These are phyloP conservation scores for Collybiopsis confluens DNA, from an alignment of 768 basidiomycete genomes.

Conservation along the genomic window DNA sequence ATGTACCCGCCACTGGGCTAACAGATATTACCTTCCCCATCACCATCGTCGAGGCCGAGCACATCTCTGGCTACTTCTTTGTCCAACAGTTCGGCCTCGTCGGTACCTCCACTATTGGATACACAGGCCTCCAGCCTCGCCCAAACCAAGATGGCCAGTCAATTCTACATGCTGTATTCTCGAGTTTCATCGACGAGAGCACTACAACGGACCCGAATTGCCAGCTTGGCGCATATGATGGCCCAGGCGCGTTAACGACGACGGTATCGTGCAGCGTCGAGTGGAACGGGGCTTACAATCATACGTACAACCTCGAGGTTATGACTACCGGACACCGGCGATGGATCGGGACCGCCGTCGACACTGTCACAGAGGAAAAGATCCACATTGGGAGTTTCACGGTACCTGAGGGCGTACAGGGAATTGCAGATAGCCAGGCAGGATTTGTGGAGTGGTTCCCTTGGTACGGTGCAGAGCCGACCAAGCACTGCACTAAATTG, in stretches of 20 bases:
- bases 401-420: neutral
- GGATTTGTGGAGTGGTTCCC: slow-evolving; percentile 13
- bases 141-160: neutral
- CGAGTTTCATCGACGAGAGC: slow-evolving; percentile 9
- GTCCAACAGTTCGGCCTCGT: slow-evolving; percentile 2
- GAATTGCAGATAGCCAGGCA: slow-evolving; percentile 3
- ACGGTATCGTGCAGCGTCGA: slow-evolving; percentile 12
- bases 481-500: slow-evolving; percentile 1
- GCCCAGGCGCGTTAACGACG: too few relatives aligned
- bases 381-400: slow-evolving; percentile 8
- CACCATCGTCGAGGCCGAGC: slow-evolving; percentile 3
- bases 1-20: slow-evolving; percentile 8
- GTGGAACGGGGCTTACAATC: slow-evolving; percentile 9
- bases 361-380: slow-evolving; percentile 2
- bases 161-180: neutral
- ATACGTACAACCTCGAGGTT: too few relatives aligned
- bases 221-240: slow-evolving; percentile 8
- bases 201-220: slow-evolving; percentile 10
- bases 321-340: too few relatives aligned
- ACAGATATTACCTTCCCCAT: slow-evolving; percentile 11
- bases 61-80: slow-evolving; percentile 9
- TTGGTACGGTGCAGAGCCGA: slow-evolving; percentile 1
- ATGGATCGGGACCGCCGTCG: slow-evolving; percentile 9
- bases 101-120: neutral
- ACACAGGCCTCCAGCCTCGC: slow-evolving; percentile 11